These are phyloP conservation scores for Phylloboletellus chloephorus DNA, from an alignment of 1,284 basidiomycete species.

Conservation along the genomic window DNA sequence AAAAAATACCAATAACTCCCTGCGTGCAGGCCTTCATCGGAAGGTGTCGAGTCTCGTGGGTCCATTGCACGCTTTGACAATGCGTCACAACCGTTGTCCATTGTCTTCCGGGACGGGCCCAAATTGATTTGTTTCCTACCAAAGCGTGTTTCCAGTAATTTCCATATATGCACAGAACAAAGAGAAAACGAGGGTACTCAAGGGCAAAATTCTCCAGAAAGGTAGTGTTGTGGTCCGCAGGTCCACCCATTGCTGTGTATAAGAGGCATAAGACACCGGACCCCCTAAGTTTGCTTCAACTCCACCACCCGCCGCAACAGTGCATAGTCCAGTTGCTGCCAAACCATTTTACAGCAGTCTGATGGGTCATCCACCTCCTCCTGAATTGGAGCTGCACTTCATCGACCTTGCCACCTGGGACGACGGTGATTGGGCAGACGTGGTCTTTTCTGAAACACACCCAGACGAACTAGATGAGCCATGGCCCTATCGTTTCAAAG, in stretches of 20 bases:
- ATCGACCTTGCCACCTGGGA: conserved; percentile 28
- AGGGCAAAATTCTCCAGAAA: not conserved
- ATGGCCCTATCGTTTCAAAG: conserved; percentile 50
- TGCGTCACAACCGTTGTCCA: conserved; percentile 7
- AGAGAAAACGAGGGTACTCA: not conserved
- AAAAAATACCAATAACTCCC: too few species aligned
- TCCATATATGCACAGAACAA: conserved; percentile 19
- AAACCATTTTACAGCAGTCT: not conserved
- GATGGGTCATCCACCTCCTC: conserved; percentile 1
- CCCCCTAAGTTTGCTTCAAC: not conserved
- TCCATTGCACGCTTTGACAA: not conserved
- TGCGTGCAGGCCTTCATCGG: too few species aligned
- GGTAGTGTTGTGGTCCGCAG: conserved; percentile 2
- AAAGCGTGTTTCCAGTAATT: conserved; percentile 13
- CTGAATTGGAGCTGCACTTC: conserved; percentile 10
- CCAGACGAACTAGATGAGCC: conserved; percentile 49
- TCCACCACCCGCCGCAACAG: not conserved
- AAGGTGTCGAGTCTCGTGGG: too few species aligned
- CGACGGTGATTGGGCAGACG: conserved; percentile 20
- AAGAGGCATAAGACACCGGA: conserved; percentile 11
- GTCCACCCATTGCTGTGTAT: conserved; percentile 14
- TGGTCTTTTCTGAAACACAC: conserved; percentile 25
- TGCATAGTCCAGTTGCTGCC: not conserved
- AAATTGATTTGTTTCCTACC: conserved; percentile 15
- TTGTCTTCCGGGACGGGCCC: not conserved